Evolutionary conservation across 2,329 filamentous ascomycete genomes (phyloP), one percentile per base, ranked within the genome.

Genomic region (Pestalotiopsis fici): DNA sequence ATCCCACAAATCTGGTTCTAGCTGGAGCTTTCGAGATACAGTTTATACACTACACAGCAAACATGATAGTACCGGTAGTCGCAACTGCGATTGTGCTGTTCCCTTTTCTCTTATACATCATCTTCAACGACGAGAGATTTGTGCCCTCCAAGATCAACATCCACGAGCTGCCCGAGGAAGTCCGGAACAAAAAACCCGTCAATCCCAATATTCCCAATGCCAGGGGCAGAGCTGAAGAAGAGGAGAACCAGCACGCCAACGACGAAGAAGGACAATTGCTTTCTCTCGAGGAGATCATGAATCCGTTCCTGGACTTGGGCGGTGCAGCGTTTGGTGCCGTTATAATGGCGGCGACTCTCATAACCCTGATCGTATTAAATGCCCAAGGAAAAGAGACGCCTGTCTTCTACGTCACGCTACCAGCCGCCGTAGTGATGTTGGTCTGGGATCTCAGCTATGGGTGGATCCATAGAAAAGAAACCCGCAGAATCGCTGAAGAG

Each of bases 1-100:
- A 94, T 68, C 92, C 92, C 0, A 93, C 92, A 2, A 94, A 94
- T 66, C 84, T 93, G 7, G 91, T 93, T 0, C 84, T 93, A 0
- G 90, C 91, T 0, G 91, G 91, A 3, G 91, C 91, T 2, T 93
- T 93, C 73, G 74, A 86, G 3, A 90, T 93, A 80, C 90, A 86
- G 63, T 93, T 93, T 76, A 87, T 93, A 74, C 83, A 87, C 54
- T 93, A 93, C 74, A 93, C 91, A 0, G 91, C 89, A n/a, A 92
- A 93, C 74, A 91, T 93, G 85, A 90, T 93, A 21, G 89, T 93
- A 0, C 91, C 91, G 0, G 90, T 92, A 1, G 79, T 92, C 25
- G 80, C 86, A n/a, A 93, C 91, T 0, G 90, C 86, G 2, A 82
- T 93, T 18, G 78, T 92, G 0, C 78, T 93, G 3, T 93, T 92